These are phyloP conservation scores for Oryza meridionalis DNA, from an alignment of 176 grass and related monocot species.

Conservation along the genomic window DNA sequence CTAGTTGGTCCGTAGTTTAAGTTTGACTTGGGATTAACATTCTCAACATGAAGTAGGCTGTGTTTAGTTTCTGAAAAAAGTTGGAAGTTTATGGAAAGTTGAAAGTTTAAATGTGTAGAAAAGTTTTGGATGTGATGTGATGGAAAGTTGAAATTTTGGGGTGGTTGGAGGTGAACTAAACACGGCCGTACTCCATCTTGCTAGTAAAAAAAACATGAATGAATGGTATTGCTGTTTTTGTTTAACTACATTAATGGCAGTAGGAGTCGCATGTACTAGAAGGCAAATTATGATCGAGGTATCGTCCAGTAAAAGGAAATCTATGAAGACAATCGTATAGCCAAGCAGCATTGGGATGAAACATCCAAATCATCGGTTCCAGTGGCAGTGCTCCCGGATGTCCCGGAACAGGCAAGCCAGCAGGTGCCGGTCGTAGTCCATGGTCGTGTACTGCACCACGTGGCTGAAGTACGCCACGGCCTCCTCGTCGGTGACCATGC, in stretches of 20 bases:
- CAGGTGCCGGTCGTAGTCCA: conserved; percentile 58
- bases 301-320: neutral
- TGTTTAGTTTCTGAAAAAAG: too few species aligned
- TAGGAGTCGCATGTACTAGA: neutral
- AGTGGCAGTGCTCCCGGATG: conserved; percentile 56
- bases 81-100: too few species aligned
- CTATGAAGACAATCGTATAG: neutral
- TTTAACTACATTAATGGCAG: neutral
- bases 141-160: too few species aligned
- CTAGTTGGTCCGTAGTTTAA: neutral
- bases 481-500: conserved; percentile 61
- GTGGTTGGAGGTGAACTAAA: too few species aligned
- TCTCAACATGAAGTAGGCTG: neutral
- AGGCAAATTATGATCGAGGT: neutral
- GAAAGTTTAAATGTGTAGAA: too few species aligned
- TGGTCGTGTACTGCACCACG: conserved; percentile 53
- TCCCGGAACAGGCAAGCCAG: conserved; percentile 52
- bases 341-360: neutral
- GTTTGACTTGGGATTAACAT: neutral
- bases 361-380: conserved; percentile 40
- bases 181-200: neutral
- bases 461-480: conserved; percentile 59
- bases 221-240: neutral
- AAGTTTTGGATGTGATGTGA: too few species aligned
- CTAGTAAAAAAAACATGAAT: neutral